A percentile compares a stretch with the other conserved stretches of the same genome.
phyloP scores from a whole-genome alignment of 1,139 yeast genomes.

The Candida sanyaensis region DNA sequence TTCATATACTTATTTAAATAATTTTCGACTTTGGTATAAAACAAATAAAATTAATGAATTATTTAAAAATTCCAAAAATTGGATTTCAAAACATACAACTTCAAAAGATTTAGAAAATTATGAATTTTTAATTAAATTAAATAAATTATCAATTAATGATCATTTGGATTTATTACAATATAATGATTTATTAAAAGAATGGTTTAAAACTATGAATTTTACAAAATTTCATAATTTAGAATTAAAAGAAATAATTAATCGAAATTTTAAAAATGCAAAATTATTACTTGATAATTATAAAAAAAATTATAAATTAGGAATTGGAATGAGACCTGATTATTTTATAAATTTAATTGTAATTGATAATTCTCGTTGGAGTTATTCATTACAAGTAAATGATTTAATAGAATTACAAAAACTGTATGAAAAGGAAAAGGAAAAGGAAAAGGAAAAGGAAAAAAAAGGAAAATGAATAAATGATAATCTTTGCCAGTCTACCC shows the following conservation, averaged over 20 bases:
- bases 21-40: slow-evolving; percentile 36
- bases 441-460: no score
- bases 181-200: slow-evolving; percentile 25
- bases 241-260: slow-evolving; percentile 18
- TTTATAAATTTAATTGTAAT: slow-evolving; percentile 25
- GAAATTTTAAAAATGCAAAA: slow-evolving; percentile 9
- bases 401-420: slow-evolving; percentile 4
- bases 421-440: not conserved
- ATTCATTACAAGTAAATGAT: slow-evolving; percentile 18
- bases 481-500: no score
- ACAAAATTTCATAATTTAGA: slow-evolving; percentile 32
- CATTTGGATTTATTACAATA: slow-evolving; percentile 30
- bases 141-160: slow-evolving; percentile 25
- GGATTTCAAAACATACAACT: slow-evolving; percentile 18
- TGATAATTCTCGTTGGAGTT: slow-evolving; percentile 19
- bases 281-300: slow-evolving; percentile 11
- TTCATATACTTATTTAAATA: slow-evolving; percentile 29
- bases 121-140: slow-evolving; percentile 22
- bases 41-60: slow-evolving; percentile 23
- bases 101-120: slow-evolving; percentile 16
- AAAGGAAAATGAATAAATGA: not conserved
- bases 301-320: slow-evolving; percentile 14
- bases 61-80: slow-evolving; percentile 23
- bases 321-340: slow-evolving; percentile 25
- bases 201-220: slow-evolving; percentile 22